Conservation (phyloP, 2,329 filamentous ascomycete species). For the Amesomyces nigricolor region DNA sequence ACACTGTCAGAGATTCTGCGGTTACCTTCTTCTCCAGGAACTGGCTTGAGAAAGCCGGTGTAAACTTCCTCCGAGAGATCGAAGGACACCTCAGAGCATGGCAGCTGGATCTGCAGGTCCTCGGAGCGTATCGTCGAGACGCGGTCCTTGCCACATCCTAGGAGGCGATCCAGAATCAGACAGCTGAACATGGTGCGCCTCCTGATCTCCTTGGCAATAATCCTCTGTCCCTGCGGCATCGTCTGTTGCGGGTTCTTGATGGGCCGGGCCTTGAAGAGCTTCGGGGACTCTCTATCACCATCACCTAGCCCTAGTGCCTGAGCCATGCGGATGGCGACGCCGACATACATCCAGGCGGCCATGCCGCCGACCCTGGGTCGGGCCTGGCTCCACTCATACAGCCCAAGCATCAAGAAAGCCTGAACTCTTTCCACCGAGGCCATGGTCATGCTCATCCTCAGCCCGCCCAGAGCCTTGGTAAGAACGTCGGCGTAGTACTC, state of each 20-base stretch:
- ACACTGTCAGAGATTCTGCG: conserved; percentile 40
- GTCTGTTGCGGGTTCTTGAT: conserved; percentile 5
- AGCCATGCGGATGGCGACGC: conserved; percentile 58
- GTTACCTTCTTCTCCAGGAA: conserved; percentile 21
- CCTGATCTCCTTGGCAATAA: conserved; percentile 57
- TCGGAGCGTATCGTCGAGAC: conserved; percentile 53
- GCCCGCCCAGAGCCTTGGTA: conserved; percentile 43
- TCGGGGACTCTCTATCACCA: conserved; percentile 37
- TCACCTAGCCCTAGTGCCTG: conserved; percentile 57
- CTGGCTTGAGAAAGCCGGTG: conserved; percentile 42
- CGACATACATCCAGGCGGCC: conserved; percentile 61
- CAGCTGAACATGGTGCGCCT: conserved; percentile 71
- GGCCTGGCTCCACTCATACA: conserved; percentile 66
- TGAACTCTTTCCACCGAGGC: conserved; percentile 60
- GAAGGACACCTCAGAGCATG: conserved; percentile 62
- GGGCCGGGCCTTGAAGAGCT: conserved; percentile 14
- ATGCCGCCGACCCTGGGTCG: conserved; percentile 44
- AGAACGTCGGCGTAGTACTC: conserved; percentile 60
- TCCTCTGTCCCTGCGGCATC: conserved; percentile 27
- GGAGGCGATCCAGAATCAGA: conserved; percentile 64
- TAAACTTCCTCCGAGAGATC: conserved; percentile 53
- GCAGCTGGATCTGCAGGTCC: conserved; percentile 60
- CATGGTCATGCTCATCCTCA: conserved; percentile 42
- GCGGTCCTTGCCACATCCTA: conserved; percentile 59
- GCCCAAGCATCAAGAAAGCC: conserved; percentile 62